A percentile compares a stretch with the other conserved stretches of the same genome.
Evolutionary conservation across 495 filamentous ascomycete genomes (phyloP).

Genomic region (Hyaloscypha finlandica): DNA sequence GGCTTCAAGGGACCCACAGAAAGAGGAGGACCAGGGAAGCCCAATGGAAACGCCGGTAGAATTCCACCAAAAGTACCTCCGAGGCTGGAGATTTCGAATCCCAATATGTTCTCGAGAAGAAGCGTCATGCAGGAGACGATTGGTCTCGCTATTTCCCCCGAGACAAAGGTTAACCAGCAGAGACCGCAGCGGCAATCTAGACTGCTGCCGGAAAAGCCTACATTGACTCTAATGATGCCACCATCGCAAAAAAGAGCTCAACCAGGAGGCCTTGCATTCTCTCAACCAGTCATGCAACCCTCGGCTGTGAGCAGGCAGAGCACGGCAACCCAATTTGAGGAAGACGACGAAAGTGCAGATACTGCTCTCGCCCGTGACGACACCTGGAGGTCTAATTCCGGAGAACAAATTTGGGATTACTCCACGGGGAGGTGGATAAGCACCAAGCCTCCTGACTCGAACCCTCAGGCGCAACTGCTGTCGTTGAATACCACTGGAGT

Average conservation of each 20-base stretch:
- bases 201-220: conserved; percentile 35
- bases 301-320: conserved; percentile 26
- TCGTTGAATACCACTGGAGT: background rate
- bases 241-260: conserved; percentile 7
- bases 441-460: conserved; percentile 13
- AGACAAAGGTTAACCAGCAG: conserved; percentile 18
- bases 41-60: conserved; percentile 29
- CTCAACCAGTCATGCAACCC: conserved; percentile 2
- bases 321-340: conserved; percentile 31
- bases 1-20: conserved; percentile 17
- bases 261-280: conserved; percentile 28
- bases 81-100: conserved; percentile 34
- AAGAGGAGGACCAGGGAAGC: conserved; percentile 24
- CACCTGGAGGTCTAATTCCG: conserved; percentile 17
- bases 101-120: conserved; percentile 34
- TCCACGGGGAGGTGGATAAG: conserved; percentile 13
- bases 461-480: background rate
- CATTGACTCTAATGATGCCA: conserved; percentile 27
- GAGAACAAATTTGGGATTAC: conserved; percentile 11
- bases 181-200: conserved; percentile 16
- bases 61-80: conserved; percentile 38
- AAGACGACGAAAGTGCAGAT: conserved; percentile 26
- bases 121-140: conserved; percentile 37
- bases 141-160: conserved; percentile 46
- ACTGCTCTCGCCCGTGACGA: conserved; percentile 19